Conservation (phyloP, 2,329 filamentous ascomycete genomes). For the Clarireedia monteithiana region DNA sequence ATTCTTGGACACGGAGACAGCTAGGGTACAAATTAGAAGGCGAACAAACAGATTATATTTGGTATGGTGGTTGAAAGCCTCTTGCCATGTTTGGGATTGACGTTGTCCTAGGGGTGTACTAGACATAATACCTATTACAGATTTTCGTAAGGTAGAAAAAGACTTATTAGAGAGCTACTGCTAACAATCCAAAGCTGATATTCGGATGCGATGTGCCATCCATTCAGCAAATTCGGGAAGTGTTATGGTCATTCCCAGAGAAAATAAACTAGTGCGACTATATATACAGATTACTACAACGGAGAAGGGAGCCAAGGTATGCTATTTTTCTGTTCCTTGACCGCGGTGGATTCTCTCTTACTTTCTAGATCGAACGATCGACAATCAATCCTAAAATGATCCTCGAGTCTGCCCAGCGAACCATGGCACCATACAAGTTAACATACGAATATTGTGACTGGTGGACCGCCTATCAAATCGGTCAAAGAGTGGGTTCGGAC, state of each 20-base stretch:
- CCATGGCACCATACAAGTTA: slow-evolving; percentile 59
- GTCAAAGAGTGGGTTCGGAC: slow-evolving; percentile 49
- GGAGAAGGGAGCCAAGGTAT: slow-evolving; percentile 33
- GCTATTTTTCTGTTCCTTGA: background rate
- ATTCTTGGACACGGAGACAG: slow-evolving; percentile 42
- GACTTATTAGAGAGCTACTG: slow-evolving; percentile 34
- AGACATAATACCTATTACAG: slow-evolving; percentile 33
- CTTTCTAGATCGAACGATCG: slow-evolving; percentile 42
- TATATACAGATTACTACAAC: slow-evolving; percentile 52
- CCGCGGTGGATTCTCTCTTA: no score
- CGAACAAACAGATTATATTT: slow-evolving; percentile 49
- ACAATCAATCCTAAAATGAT: slow-evolving; percentile 58
- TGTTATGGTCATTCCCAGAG: slow-evolving; percentile 54
- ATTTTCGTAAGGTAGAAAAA: slow-evolving; percentile 34
- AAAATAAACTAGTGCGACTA: slow-evolving; percentile 48
- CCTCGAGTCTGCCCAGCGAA: slow-evolving; percentile 53
- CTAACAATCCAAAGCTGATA: slow-evolving; percentile 55
- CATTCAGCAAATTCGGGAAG: slow-evolving; percentile 44
- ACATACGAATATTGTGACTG: slow-evolving; percentile 55
- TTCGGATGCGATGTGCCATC: slow-evolving; percentile 48
- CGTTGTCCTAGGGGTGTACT: slow-evolving; percentile 36
- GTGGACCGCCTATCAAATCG: slow-evolving; percentile 53
- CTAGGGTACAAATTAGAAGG: slow-evolving; percentile 50
- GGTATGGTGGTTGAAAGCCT: slow-evolving; percentile 42
- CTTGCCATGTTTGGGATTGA: slow-evolving; percentile 13